Base-by-base conservation (phyloP, 2,329 filamentous ascomycete species). In the Sporothrix brasiliensis region DNA sequence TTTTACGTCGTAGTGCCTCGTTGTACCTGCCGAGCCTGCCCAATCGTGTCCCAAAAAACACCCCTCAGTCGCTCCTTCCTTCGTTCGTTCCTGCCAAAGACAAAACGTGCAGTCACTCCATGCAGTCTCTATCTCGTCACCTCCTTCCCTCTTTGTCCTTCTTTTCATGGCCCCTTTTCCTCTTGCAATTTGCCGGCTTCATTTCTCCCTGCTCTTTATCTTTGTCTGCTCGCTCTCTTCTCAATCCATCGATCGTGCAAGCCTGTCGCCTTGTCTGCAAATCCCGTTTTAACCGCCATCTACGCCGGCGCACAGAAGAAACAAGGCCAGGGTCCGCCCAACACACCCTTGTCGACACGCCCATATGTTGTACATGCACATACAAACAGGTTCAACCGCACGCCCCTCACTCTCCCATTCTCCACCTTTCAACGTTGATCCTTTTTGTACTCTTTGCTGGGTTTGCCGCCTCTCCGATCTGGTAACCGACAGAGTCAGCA, bases 221-320 rank as follows among this genome's bases (percentile, higher is more conserved):
- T 52, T 30, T 21, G 10, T 41, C 21, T 44, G 9, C 10, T 10
- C 19, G 21, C 41, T 47, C n/a, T 2, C 41, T 50, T 16, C 11
- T 54, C n/a, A 53, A 47, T 68, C 66, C 65, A 68, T 56, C 65
- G 34, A 70, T 68, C 66, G 65, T 68, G 56, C 24, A 71, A 68
- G 56, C 34, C 68, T 54, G 54, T n/a, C 53, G 50, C 16, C 24
- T 34, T 49, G 27, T 47, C 63, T 53, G 69, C 65, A 70, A 30
- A 63, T 63, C 69, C 69, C 63, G 63, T 54, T 58, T 60, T 61
- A 52, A 27, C 44, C 60, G 49, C 49, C 50, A 58, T 60, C 13
- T 16, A 60, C 61, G 39, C n/a, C 58, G 56, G 21, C 39, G 41
- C n/a, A 63, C 58, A 47, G 21, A 58, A 63, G n/a, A 61, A 21